These are phyloP conservation scores for Ascochyta koolunga DNA, from an alignment of 2,329 filamentous ascomycete genomes.

Conservation along the genomic window DNA sequence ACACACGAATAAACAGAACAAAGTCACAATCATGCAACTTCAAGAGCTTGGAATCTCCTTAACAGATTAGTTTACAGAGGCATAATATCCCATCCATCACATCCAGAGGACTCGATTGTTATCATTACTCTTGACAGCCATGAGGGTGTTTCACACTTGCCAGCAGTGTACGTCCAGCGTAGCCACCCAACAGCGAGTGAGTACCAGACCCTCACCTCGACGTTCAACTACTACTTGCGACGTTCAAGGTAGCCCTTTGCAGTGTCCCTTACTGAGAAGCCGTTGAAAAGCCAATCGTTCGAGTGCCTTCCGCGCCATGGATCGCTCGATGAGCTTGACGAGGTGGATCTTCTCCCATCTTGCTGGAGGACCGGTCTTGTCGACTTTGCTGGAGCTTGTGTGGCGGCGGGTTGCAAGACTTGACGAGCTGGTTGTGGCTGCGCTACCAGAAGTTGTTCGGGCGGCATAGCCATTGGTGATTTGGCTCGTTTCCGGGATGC, in stretches of 20 bases:
- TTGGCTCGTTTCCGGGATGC: slow-evolving; percentile 36
- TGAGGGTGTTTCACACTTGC: neutral
- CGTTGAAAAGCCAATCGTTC: slow-evolving; percentile 49
- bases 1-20: neutral
- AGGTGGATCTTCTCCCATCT: slow-evolving; percentile 33
- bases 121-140: neutral
- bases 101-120: neutral
- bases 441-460: slow-evolving; percentile 25
- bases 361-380: slow-evolving; percentile 32
- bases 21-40: neutral
- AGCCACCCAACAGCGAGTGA: neutral
- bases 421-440: slow-evolving; percentile 25
- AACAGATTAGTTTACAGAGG: slow-evolving; percentile 1
- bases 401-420: slow-evolving; percentile 8
- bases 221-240: slow-evolving; percentile 24
- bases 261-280: slow-evolving; percentile 46
- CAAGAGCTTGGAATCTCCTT: neutral
- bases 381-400: slow-evolving; percentile 22
- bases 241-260: slow-evolving; percentile 39
- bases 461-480: slow-evolving; percentile 41
- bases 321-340: slow-evolving; percentile 37
- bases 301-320: slow-evolving; percentile 47
- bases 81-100: neutral
- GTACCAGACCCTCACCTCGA: neutral
- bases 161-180: slow-evolving; percentile 6